Base-by-base conservation (phyloP, 1,284 basidiomycete species). In the Cutaneotrichosporon daszewskae region DNA sequence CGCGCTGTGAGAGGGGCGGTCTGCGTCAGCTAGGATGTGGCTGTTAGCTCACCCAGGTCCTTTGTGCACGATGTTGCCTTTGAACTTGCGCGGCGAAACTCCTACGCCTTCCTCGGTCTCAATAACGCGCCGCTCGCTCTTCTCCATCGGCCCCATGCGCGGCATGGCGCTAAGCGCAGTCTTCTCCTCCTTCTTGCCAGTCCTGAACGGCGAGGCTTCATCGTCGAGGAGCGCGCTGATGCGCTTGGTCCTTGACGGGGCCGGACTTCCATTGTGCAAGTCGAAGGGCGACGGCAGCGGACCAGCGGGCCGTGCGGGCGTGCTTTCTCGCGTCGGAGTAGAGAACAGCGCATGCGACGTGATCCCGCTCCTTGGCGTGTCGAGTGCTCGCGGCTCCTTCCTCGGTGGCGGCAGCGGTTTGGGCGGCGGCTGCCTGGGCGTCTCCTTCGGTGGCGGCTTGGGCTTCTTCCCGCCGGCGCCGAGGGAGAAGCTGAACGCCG, bases 1-100 rank as follows among this genome's bases (percentile, higher is more conserved):
- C 49, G 11, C 48, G 45, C 2, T 32, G 34, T 1, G 52, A 52
- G 5, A 53, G 56, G 17, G 49, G 49, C 5, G 51, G 37, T 16
- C 51, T 56, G 37, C 16, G 23, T 28, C 16, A 29, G 36, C 17
- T 28, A n/a, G 8, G 20, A n/a, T 3, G 1, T 10, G 6, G 6
- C 16, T 16, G 4, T 1, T 8, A 5, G 45, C 59, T 51, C 32
- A 66, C 64, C 58, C 57, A 31, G 49, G 49, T 0, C 58, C 57
- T 28, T 40, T 46, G 57, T 59, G 58, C 39, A 60, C 57, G 16
- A 53, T 40, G 16, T 43, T 42, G 11, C 50, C 51, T 37, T 59
- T 62, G 27, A 25, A 26, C 37, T 55, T 57, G 17, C 60, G 49
- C 9, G 64, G 66, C 19, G 61, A 64, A 5, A 69, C 65, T 4